Conservation (phyloP, 768 basidiomycete genomes). For the Russula sp. region DNA sequence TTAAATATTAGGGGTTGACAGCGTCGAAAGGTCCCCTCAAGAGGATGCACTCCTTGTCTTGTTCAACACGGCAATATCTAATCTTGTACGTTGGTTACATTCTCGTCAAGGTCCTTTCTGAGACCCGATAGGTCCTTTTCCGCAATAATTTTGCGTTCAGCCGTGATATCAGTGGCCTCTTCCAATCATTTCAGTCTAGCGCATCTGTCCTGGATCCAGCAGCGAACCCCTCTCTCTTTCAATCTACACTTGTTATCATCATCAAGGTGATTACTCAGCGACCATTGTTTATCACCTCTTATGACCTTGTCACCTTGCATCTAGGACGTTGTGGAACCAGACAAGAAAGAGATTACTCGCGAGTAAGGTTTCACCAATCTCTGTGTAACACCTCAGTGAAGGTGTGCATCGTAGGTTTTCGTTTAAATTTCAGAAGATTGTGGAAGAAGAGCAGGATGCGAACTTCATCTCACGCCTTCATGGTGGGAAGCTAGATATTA, state of each 20-base stretch:
- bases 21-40: conserved; percentile 56
- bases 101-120: neutral
- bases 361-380: conserved; percentile 38
- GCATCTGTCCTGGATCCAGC: conserved; percentile 52
- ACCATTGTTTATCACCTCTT: neutral
- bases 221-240: conserved; percentile 52
- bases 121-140: conserved; percentile 47
- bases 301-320: neutral
- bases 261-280: conserved; percentile 42
- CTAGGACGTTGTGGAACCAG: conserved; percentile 58
- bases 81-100: conserved; percentile 37
- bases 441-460: conserved; percentile 51
- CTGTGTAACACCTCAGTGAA: neutral
- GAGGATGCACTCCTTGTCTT: conserved; percentile 58
- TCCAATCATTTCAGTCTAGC: conserved; percentile 56
- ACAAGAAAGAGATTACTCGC: conserved; percentile 49
- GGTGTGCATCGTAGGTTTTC: conserved; percentile 37
- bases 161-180: conserved; percentile 55
- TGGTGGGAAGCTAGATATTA: conserved; percentile 47
- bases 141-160: conserved; percentile 61
- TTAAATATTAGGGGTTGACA: conserved; percentile 44
- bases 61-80: conserved; percentile 61
- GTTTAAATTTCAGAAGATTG: conserved; percentile 54
- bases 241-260: conserved; percentile 52
- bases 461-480: conserved; percentile 63